Percentiles rank a stretch among this genome's conserved stretches.
These are phyloP conservation scores for Hamigera avellanea DNA, from an alignment of 495 filamentous ascomycete genomes.

Conservation along the genomic window DNA sequence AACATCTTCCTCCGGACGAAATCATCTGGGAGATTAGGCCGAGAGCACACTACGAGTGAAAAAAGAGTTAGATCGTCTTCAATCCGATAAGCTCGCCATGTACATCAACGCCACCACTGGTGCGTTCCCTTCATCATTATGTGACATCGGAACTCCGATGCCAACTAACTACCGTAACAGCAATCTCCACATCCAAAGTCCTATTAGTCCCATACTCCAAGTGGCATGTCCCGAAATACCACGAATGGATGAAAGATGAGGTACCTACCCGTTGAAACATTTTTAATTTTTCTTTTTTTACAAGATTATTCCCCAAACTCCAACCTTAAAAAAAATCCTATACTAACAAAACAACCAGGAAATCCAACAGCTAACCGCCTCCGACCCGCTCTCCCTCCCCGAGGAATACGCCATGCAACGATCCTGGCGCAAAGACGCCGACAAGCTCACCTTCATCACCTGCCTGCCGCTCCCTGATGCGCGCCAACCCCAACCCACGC, in stretches of 20 bases:
- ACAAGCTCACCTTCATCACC: conserved; percentile 38
- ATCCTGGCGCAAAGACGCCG: conserved; percentile 64
- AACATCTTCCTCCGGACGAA: no score
- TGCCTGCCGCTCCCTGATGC: conserved; percentile 16
- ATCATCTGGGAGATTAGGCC: no score
- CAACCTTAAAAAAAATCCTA: no score
- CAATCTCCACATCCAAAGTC: conserved; percentile 49
- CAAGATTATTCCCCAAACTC: no score
- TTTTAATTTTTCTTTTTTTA: no score
- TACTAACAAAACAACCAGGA: conserved; percentile 39
- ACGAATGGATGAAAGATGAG: conserved; percentile 83
- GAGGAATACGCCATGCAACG: conserved; percentile 81
- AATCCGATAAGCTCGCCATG: conserved; percentile 11
- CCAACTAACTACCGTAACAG: conserved; percentile 24
- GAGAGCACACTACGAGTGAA: no score
- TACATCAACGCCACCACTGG: conserved; percentile 31
- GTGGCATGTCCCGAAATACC: conserved; percentile 72
- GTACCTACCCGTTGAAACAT: conserved; percentile 26
- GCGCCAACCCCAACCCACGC: conserved; percentile 2
- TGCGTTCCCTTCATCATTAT: conserved; percentile 5
- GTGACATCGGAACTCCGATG: no score
- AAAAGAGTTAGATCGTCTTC: no score
- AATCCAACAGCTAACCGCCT: conserved; percentile 74
- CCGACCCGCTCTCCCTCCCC: conserved; percentile 61
- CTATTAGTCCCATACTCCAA: conserved; percentile 75